Base-by-base conservation (phyloP, 2,329 filamentous ascomycete species). In the Talaromyces sp. region DNA sequence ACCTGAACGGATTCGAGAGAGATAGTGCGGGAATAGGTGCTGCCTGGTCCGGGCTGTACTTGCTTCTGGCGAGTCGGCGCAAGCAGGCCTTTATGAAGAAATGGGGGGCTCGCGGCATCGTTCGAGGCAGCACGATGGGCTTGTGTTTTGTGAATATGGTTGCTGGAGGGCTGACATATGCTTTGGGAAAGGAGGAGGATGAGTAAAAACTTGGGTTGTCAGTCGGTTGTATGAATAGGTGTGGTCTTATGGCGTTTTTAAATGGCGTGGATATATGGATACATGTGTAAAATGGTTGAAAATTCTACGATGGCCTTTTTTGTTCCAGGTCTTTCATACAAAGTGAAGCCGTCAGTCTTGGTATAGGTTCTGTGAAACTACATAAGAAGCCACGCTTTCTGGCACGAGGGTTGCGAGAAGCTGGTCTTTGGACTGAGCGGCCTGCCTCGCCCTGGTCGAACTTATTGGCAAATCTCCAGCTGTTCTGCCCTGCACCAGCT, bases 11-110 rank as follows among this genome's bases (percentile, higher is more conserved):
- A 61, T 88, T 83, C 75, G 83, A 84, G 69, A 82, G 82, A 54
- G 87, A 89, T 67, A 80, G 80, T 21, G 86, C 86, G 0, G 86
- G 86, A 6, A 78, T 87, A 5, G 85, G 81, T 19, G 84, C 85
- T 9, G 85, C 86, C 0, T 87, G 85, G 84, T 87, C 83, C 32
- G 85, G 84, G 0, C 68, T 88, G 46, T 89, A 89, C 66, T 74
- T 87, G n/a, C 69, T 88, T 17, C 72, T 89, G 12, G 87, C 87
- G 3, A 73, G 80, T 60, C 77, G 87, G 63, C 77, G 87, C 65
- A 83, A 80, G 59, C 72, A 78, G 62, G 70, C 68, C 2, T 70
- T 79, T 31, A 75, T 72, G 68, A 76, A 78, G 68, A 80, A 78
- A 67, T 79, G 75, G 65, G 73, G 74, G 55, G 71, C 74, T 46